Evolutionary conservation across 2,329 filamentous ascomycete species (phyloP).

Genomic region (Passalora sequoiae): DNA sequence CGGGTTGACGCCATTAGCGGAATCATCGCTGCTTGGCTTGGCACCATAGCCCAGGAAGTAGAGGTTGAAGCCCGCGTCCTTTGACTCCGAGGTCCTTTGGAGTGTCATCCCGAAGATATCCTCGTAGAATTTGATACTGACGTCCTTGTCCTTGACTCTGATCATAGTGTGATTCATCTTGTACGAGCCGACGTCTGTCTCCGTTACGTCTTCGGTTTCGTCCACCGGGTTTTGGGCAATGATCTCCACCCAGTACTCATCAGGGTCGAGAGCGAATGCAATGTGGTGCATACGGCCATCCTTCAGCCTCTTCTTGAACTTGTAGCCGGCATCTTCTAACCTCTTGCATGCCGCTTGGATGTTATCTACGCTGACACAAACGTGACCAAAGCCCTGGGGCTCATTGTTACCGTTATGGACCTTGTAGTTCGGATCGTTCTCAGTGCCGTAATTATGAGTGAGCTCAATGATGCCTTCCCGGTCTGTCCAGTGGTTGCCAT

Average conservation of each 20-base stretch:
- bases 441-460: constrained; percentile 79
- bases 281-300: constrained; percentile 85
- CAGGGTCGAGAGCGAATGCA: constrained; percentile 43
- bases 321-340: constrained; percentile 83
- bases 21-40: constrained; percentile 42
- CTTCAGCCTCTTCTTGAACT: constrained; percentile 89
- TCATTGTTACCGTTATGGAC: constrained; percentile 88
- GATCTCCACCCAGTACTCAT: constrained; percentile 62
- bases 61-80: constrained; percentile 71
- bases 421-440: constrained; percentile 73
- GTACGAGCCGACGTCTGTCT: constrained; percentile 62
- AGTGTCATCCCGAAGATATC: constrained; percentile 86
- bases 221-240: constrained; percentile 67
- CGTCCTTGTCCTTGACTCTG: constrained; percentile 66
- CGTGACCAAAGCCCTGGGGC: constrained; percentile 78
- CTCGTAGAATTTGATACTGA: constrained; percentile 50
- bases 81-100: constrained; percentile 65
- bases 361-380: constrained; percentile 63
- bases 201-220: constrained; percentile 64
- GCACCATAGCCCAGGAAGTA: constrained; percentile 81
- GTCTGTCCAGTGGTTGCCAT: constrained; percentile 69
- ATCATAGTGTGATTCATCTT: constrained; percentile 84
- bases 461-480: constrained; percentile 77
- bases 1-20: constrained; percentile 53
- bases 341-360: constrained; percentile 86